A percentile compares a stretch with the other conserved stretches of the same genome.
Conservation (phyloP, 495 filamentous ascomycete genomes). For the Lindgomyces ingoldianus region DNA sequence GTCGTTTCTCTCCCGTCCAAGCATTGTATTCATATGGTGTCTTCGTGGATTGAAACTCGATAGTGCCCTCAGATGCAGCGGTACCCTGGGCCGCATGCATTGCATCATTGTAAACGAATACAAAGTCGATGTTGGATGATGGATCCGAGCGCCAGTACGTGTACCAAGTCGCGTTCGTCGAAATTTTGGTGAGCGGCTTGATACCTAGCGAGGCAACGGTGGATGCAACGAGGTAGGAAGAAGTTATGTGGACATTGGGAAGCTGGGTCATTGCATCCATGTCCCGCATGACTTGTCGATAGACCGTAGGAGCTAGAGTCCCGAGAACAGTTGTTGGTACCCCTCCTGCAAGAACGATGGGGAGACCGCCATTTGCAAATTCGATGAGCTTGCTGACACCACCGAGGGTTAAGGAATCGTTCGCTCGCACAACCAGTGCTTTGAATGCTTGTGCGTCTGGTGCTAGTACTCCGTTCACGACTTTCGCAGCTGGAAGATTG, state of each 20-base stretch:
- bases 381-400: conserved; percentile 18
- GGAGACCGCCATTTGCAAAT: conserved; percentile 14
- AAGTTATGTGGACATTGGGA: conserved; percentile 11
- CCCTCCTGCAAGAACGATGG: conserved; percentile 16
- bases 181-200: conserved; percentile 15
- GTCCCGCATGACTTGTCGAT: conserved; percentile 8
- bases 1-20: conserved; percentile 49
- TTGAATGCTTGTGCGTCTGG: conserved; percentile 23
- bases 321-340: conserved; percentile 13
- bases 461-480: conserved; percentile 9
- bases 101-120: conserved; percentile 26
- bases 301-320: not conserved
- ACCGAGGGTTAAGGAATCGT: conserved; percentile 21
- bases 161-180: conserved; percentile 15
- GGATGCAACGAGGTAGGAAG: conserved; percentile 13
- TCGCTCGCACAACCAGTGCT: conserved; percentile 7
- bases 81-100: not conserved
- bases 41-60: conserved; percentile 22
- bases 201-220: conserved; percentile 18
- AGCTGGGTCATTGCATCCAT: not conserved
- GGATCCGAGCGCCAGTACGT: conserved; percentile 20
- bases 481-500: conserved; percentile 17
- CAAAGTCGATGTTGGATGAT: conserved; percentile 9
- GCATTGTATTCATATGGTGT: conserved; percentile 47
- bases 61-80: conserved; percentile 9